Base-by-base conservation (phyloP, 768 basidiomycete species). In the Boletus insuetus region DNA sequence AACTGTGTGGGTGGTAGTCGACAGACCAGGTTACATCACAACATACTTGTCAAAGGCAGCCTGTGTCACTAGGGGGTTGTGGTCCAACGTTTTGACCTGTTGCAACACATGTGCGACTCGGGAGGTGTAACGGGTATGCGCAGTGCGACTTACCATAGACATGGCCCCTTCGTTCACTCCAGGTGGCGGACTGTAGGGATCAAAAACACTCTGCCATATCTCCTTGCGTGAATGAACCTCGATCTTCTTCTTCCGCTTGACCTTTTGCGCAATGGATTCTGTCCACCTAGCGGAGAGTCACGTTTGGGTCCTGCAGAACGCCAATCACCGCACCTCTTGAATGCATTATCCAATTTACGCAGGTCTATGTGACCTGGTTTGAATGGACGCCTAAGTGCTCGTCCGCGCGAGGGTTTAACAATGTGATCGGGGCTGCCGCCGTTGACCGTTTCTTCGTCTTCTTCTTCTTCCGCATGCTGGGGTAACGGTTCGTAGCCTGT, bases 171-270 rank as follows among this genome's bases (percentile, higher is more conserved):
- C 64, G 29, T 73, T 67, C 40, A 60, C 62, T 40, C 72, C 64
- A 14, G 68, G 54, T 35, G 74, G 72, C 7, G 69, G 59, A 10
- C 83, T 64, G 45, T 79, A 75, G 39, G 87, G 90, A 51, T 90
- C 89, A 59, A 92, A 91, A 13, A 89, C 87, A 64, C 86, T 91
- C 55, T 84, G 82, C 81, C 83, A 87, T 64, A 93, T 92, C 66
- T 84, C 82, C 75, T 79, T 86, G 66, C 79, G 81, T 40, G 82
- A 79, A 64, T 84, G 78, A 53, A 82, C 82, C 39, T 82, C 78
- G 16, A 77, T 76, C 61, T 86, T 89, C 77, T 85, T 87, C 74
- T 88, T 90, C 53, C 87, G 82, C 61, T 87, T 89, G 49, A 94
- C 83, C 71, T 88, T 90, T 73, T 91, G 86, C 1, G 91, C 86